Evolutionary conservation across 495 filamentous ascomycete genomes (phyloP), one percentile per base, ranked within the genome.

Genomic region (Daldinia caldariorum): DNA sequence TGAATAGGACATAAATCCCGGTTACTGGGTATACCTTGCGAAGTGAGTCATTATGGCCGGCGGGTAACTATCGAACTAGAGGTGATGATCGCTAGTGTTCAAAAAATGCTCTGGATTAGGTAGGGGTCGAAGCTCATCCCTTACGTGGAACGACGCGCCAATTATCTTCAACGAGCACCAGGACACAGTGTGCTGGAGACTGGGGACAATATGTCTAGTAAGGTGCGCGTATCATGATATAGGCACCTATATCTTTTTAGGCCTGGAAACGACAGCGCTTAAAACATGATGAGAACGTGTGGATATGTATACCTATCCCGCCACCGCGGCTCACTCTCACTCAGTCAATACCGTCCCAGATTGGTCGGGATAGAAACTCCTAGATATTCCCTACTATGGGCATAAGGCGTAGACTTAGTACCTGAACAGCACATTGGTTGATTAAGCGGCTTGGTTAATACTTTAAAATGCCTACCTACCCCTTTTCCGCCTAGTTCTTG

Each of bases 141-240:
- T 70, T 70, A 43, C 61, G 31, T 70, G 0, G 29, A 12, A 22
- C 18, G 29, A 9, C 6, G 39, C 26, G 49, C 61, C 51, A 61
- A 64, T 70, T 20, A 50, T 55, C 60, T 49, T 56, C 32, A 41
- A 20, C 12, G 20, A 35, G 12, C 13, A 31, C 38, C 18, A 34
- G 32, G 22, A 39, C 35, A 5, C 10, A 18, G 1, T 3, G 38
- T 4, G 2, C 7, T 34, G 32, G 32, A n/a, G 32, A 34, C 34
- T 7, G 5, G 5, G 34, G 5, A 7, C 6, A 10, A 35, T 7
- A 5, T 6, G 34, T 10, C 34, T 35, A 35, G 26, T 26, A 35
- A 10, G 3, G 14, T 39, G 13, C 37, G 12, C 37, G 10, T 4
- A 4, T 16, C 16, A 43, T 4, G 6, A 43, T 43, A 16, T 26